Conservation (phyloP, 768 basidiomycete genomes). For the Trametes maxima region DNA sequence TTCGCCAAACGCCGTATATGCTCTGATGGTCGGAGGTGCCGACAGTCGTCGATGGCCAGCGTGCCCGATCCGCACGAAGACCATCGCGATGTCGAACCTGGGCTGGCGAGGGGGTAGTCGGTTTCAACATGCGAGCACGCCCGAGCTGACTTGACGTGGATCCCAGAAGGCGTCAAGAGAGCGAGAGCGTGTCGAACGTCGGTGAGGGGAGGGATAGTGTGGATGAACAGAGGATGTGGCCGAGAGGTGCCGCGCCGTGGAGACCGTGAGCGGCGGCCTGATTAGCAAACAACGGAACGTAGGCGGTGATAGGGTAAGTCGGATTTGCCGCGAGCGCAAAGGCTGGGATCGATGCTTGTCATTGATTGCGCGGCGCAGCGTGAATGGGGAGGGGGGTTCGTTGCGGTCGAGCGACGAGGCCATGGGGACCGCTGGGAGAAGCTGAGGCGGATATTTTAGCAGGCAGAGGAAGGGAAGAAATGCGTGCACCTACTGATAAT, state of each 20-base stretch:
- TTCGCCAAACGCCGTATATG: neutral
- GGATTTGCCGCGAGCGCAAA: neutral
- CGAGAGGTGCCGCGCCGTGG: neutral
- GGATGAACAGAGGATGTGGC: neutral
- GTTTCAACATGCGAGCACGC: neutral
- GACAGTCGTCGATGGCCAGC: neutral
- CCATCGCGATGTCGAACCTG: neutral
- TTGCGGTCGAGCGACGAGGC: neutral
- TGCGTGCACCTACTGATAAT: no score
- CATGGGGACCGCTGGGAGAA: neutral
- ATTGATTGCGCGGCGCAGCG: no score
- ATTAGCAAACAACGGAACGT: neutral
- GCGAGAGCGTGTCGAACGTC: neutral
- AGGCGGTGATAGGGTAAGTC: neutral
- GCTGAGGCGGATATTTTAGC: neutral
- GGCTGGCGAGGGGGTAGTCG: neutral
- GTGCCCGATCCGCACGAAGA: neutral
- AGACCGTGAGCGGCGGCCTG: neutral
- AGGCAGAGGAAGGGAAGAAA: no score
- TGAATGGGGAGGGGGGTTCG: neutral
- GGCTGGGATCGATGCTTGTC: neutral
- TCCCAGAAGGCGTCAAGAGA: neutral
- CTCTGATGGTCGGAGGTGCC: neutral
- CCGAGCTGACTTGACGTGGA: neutral
- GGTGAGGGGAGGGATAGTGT: neutral